Evolutionary conservation across 1,284 basidiomycete species (phyloP), one percentile per base, ranked within the genome.

Genomic region (Leccinum subspadiceum): DNA sequence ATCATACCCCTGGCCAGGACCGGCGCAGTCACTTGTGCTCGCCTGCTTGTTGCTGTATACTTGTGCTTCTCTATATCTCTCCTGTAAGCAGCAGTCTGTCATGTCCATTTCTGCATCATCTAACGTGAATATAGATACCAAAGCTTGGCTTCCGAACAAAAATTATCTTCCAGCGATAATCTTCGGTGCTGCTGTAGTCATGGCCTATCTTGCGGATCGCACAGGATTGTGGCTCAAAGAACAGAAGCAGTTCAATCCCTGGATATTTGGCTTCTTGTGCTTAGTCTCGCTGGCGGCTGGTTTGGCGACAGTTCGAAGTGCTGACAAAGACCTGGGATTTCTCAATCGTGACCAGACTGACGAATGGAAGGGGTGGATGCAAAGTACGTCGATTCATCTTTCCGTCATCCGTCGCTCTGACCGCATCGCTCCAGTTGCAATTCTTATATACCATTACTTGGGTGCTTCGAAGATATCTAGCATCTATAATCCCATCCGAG

Each of bases 301-400:
- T 6, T 68, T 93, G 41, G 75, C 73, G 7, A 92, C 88, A 0
- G 75, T 91, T 61, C 87, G 85, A 69, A 84, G 83, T 22, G 82
- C 79, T 24, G 89, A 91, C 65, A 92, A 90, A 66, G 93, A 96
- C 70, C 76, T 90, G 53, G 93, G 94, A 0, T 92, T 94, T 74
- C 77, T 96, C 65, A 95, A 94, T 68, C 81, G 93, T 56, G 92
- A 94, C 56, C 92, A 96, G 73, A 95, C 93, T 0, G 93, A 96
- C 68, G 93, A 96, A 75, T 94, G 92, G 92, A 96, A 96, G 73
- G 93, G 93, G 1, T 96, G 93, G 93, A 96, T 96, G 93, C 93
- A 96, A 78, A 81, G 92, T 93, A 70, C 60, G 87, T 63, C 8
- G 20, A 24, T 22, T 44, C 35, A 29, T 60, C 50, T 20, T 59